A percentile compares a stretch with the other conserved stretches of the same genome.
Conservation (phyloP, 2,329 filamentous ascomycete genomes). For the Aspergillus sojae region DNA sequence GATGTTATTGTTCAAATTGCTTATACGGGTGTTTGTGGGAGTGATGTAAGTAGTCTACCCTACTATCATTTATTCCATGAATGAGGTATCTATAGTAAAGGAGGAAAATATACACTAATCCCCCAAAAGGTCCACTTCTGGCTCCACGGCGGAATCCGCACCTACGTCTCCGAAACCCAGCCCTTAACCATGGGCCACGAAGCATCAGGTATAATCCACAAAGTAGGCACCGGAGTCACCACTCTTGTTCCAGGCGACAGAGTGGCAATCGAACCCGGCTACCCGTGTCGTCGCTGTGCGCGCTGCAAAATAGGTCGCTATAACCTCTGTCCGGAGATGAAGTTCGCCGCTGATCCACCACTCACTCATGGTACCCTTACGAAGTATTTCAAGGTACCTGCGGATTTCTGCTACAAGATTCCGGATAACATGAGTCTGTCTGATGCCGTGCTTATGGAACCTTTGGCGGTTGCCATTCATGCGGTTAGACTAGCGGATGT, state of each 20-base stretch:
- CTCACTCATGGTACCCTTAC: conserved; percentile 41
- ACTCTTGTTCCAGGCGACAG: conserved; percentile 32
- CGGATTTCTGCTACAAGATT: conserved; percentile 44
- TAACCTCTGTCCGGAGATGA: conserved; percentile 45
- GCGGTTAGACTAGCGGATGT: conserved; percentile 44
- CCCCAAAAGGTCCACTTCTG: conserved; percentile 41
- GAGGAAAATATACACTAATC: not conserved
- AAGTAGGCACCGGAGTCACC: conserved; percentile 28
- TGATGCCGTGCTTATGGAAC: conserved; percentile 53
- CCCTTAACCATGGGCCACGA: conserved; percentile 41
- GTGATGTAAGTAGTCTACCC: conserved; percentile 29
- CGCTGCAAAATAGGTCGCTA: conserved; percentile 43
- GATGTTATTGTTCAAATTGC: conserved; percentile 50
- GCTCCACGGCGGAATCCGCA: conserved; percentile 39
- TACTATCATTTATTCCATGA: too few species aligned
- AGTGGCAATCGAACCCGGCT: conserved; percentile 40
- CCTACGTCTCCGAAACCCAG: conserved; percentile 26
- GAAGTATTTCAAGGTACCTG: conserved; percentile 41
- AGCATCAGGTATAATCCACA: conserved; percentile 31
- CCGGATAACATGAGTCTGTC: conserved; percentile 40
- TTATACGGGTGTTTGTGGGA: conserved; percentile 50
- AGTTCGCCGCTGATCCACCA: conserved; percentile 46
- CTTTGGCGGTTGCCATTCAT: conserved; percentile 52
- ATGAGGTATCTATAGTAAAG: too few species aligned
- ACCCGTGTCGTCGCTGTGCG: conserved; percentile 38